Evolutionary conservation across 495 filamentous ascomycete species (phyloP).

Genomic region (Bombardia bombarda): DNA sequence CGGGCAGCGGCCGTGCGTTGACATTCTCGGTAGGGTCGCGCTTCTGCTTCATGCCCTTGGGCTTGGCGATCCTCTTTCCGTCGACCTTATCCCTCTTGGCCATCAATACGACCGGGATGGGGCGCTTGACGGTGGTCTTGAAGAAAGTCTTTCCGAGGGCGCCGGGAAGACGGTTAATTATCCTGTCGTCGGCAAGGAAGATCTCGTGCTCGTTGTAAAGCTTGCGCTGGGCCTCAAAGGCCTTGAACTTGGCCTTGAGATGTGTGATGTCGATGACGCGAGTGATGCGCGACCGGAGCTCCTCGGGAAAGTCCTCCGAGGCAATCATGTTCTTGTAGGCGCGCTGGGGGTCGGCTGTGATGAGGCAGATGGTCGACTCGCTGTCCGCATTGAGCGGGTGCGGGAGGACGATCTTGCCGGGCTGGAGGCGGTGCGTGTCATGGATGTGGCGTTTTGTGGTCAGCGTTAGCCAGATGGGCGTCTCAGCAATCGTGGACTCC

Average conservation of each 20-base stretch:
- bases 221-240: slow-evolving; percentile 78
- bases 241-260: slow-evolving; percentile 74
- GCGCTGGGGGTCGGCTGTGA: slow-evolving; percentile 67
- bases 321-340: slow-evolving; percentile 80
- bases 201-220: slow-evolving; percentile 76
- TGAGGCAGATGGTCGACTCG: slow-evolving; percentile 65
- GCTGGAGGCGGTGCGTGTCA: slow-evolving; percentile 52
- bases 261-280: slow-evolving; percentile 77
- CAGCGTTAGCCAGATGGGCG: slow-evolving; percentile 72
- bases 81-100: slow-evolving; percentile 54
- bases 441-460: slow-evolving; percentile 75
- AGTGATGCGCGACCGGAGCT: slow-evolving; percentile 63
- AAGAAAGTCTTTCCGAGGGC: slow-evolving; percentile 84
- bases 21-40: slow-evolving; percentile 24
- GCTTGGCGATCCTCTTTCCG: slow-evolving; percentile 53
- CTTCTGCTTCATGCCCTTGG: slow-evolving; percentile 38
- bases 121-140: slow-evolving; percentile 67
- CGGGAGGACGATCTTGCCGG: slow-evolving; percentile 50
- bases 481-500: slow-evolving; percentile 34
- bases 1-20: slow-evolving; percentile 35
- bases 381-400: slow-evolving; percentile 59
- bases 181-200: slow-evolving; percentile 80
- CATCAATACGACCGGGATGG: slow-evolving; percentile 71
- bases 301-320: slow-evolving; percentile 63
- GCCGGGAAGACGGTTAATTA: slow-evolving; percentile 66